Evolutionary conservation across 345 rosid genomes (phyloP).

Genomic region (Boechera divaricarpa): DNA sequence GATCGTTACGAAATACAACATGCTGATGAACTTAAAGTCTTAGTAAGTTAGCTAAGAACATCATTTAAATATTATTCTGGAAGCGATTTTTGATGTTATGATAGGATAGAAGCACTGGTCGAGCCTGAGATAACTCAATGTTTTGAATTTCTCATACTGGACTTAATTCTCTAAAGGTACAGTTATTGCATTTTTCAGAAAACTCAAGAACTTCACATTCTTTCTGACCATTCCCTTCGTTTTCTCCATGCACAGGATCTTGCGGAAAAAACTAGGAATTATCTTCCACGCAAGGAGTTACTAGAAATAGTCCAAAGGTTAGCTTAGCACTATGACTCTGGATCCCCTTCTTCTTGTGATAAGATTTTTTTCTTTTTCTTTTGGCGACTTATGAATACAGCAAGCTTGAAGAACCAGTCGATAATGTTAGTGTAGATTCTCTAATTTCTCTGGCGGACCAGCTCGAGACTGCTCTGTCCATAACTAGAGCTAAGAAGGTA

Average conservation of each 20-base stretch:
- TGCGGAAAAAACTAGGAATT: conserved; percentile 6
- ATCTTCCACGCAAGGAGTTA: conserved; percentile 38
- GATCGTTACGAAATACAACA: conserved; percentile 30
- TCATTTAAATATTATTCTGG: not conserved
- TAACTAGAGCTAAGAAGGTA: conserved; percentile 42
- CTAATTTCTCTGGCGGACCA: conserved; percentile 14
- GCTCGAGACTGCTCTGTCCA: conserved; percentile 27
- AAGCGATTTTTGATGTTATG: not conserved
- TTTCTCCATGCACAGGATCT: conserved; percentile 31
- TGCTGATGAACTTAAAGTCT: conserved; percentile 31
- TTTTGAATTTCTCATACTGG: not conserved
- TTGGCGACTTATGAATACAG: conserved; percentile 10
- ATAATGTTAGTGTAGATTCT: conserved; percentile 30
- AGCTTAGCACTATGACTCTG: conserved; percentile 11
- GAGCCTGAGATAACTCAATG: conserved; percentile 3
- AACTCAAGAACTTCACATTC: not conserved
- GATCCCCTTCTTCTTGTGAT: conserved; percentile 9
- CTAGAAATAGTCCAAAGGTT: conserved; percentile 35
- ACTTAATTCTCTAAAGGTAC: not conserved
- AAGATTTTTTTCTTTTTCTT: not conserved
- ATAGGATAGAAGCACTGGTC: not conserved
- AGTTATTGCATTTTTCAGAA: not conserved
- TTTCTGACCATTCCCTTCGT: not conserved
- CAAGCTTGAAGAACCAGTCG: conserved; percentile 28
- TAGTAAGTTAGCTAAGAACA: conserved; percentile 40